Evolutionary conservation across 352 stramenopile species (phyloP), one percentile per base, ranked within the genome.

Genomic region (Globisporangium yorkense): DNA sequence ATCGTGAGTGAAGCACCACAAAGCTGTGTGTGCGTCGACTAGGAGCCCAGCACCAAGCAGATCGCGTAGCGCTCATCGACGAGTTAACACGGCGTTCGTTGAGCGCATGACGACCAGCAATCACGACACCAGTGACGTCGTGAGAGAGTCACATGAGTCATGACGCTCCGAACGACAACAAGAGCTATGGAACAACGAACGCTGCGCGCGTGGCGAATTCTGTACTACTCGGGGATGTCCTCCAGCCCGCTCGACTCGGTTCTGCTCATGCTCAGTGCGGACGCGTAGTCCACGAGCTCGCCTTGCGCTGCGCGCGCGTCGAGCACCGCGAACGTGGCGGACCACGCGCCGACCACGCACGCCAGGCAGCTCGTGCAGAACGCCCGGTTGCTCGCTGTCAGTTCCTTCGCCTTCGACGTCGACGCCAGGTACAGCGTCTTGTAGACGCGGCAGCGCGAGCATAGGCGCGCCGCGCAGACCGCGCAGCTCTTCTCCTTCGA

Each of bases 291-390:
- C 20, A 62, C 37, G 57, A 9, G 5, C 40, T 46, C 12, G n/a
- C 48, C 49, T 7, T 52, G 16, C 8, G 31, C 16, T 27, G 33
- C 31, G 40, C 54, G 57, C 9, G 49, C 57, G 56, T 68, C 43
- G 61, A 57, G 8, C 33, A 41, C 35, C 5, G 49, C 61, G 3
- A 64, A 80, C 27, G 59, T 47, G 6, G 64, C 21, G 7, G 49
- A 59, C 24, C 21, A 50, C 5, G 39, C 50, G 7, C 12, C 27
- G 4, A 46, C 43, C 9, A 46, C 56, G 57, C 45, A 56, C 59
- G 47, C 57, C 61, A 79, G 48, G 52, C 72, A 78, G 44, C 61
- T 57, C 16, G 63, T 51, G 50, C 72, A 81, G 37, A 81, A 56
- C 8, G 53, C 15, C 67, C 53, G 7, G 51, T 65, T 15, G 66